Evolutionary conservation across 148 eudicot genomes (phyloP).

Genomic region (Oxyria digyna): DNA sequence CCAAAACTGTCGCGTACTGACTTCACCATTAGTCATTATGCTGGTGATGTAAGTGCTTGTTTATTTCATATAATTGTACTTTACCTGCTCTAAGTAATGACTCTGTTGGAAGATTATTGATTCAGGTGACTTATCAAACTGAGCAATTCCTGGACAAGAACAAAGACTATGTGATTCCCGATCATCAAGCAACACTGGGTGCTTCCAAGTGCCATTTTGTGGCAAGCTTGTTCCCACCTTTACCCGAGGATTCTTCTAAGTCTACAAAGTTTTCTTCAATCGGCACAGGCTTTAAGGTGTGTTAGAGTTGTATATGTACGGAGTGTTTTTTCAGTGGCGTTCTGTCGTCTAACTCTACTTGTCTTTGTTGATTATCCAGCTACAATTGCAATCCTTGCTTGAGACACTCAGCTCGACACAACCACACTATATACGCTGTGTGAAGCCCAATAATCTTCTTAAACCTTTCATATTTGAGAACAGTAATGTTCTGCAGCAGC

Average conservation of each 20-base stretch:
- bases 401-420: conserved; percentile 90
- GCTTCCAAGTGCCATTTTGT: conserved; percentile 86
- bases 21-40: conserved; percentile 84
- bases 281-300: conserved; percentile 77
- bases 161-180: conserved; percentile 89
- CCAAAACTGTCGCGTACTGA: conserved; percentile 82
- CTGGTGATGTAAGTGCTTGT: conserved; percentile 66
- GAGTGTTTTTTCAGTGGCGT: not conserved
- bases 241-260: conserved; percentile 73
- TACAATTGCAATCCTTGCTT: conserved; percentile 81
- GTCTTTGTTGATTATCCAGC: conserved; percentile 34
- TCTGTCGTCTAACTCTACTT: conserved; percentile 5
- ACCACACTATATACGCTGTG: conserved; percentile 93
- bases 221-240: conserved; percentile 74
- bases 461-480: conserved; percentile 93
- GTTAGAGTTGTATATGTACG: conserved; percentile 5
- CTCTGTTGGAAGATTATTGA: conserved; percentile 7
- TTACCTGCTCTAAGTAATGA: not conserved
- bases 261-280: conserved; percentile 89
- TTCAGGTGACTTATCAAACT: conserved; percentile 97
- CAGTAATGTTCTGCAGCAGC: conserved; percentile 74
- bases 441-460: conserved; percentile 89
- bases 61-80: not conserved
- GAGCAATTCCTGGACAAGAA: conserved; percentile 87
- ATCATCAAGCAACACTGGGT: conserved; percentile 85